These are phyloP conservation scores for Aaosphaeria arxii DNA, from an alignment of 2,329 filamentous ascomycete species.

Conservation along the genomic window DNA sequence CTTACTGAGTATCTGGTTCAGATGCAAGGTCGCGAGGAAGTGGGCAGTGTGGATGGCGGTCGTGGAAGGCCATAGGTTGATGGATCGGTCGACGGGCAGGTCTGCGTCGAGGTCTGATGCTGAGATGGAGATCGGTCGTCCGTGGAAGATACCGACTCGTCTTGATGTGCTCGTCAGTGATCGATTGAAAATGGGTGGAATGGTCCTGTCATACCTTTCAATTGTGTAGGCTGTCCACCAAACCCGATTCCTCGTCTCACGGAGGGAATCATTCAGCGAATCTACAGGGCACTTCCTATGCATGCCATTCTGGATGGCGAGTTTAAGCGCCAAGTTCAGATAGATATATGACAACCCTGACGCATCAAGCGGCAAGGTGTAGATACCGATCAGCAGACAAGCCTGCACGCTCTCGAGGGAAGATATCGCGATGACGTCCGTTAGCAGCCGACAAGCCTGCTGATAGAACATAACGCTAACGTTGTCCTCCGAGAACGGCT, in stretches of 20 bases:
- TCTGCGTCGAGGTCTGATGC: constrained; percentile 10
- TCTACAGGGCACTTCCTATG: constrained; percentile 41
- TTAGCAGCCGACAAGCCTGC: constrained; percentile 53
- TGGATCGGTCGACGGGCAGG: constrained; percentile 1
- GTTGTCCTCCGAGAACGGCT: not conserved
- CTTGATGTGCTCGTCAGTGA: not conserved
- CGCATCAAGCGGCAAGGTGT: constrained; percentile 55
- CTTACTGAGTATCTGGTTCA: not conserved
- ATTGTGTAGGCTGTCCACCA: constrained; percentile 14
- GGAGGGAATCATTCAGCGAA: constrained; percentile 3
- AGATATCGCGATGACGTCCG: constrained; percentile 56
- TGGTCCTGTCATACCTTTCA: constrained; percentile 7
- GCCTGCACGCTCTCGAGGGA: constrained; percentile 59
- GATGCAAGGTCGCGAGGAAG: not conserved
- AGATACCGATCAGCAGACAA: constrained; percentile 55
- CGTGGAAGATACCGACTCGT: constrained; percentile 11
- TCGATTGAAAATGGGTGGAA: too few species aligned
- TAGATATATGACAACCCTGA: constrained; percentile 58
- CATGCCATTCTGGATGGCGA: constrained; percentile 61
- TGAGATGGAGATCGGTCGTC: constrained; percentile 9
- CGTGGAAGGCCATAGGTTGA: not conserved
- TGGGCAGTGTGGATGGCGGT: not conserved
- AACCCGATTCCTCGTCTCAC: constrained; percentile 10
- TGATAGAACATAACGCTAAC: constrained; percentile 40
- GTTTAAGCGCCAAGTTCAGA: constrained; percentile 53